phyloP scores from a whole-genome alignment of 164 flowering plant genomes.

The Magnolia officinalis region DNA sequence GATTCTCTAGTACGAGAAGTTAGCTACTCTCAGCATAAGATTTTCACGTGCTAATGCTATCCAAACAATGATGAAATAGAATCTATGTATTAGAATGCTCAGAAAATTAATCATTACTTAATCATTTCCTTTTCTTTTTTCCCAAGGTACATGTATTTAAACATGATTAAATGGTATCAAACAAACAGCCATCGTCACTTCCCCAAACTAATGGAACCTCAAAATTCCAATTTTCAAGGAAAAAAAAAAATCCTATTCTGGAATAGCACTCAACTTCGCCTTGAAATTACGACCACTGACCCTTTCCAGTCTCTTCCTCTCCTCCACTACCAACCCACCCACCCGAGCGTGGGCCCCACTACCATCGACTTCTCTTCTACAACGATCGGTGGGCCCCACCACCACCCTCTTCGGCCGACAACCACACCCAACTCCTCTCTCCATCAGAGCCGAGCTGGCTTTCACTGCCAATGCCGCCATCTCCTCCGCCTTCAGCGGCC shows the following conservation, averaged over 20 bases:
- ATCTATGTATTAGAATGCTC: too few relatives aligned
- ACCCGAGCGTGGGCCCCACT: background rate
- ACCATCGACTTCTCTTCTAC: background rate
- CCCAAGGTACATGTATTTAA: too few relatives aligned
- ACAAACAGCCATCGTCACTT: too few relatives aligned
- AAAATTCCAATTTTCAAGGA: background rate
- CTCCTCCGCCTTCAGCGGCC: constrained; percentile 53
- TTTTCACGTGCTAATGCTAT: too few relatives aligned
- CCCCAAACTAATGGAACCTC: too few relatives aligned
- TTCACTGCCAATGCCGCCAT: constrained; percentile 93
- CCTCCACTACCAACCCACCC: constrained; percentile 14
- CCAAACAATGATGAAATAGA: too few relatives aligned
- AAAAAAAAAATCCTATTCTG: constrained; percentile 14
- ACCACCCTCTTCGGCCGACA: constrained; percentile 10
- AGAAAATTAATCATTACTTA: too few relatives aligned
- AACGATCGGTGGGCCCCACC: background rate
- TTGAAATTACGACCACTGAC: constrained; percentile 16
- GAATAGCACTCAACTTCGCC: constrained; percentile 27
- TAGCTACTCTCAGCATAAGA: too few relatives aligned
- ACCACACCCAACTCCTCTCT: background rate
- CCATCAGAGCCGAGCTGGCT: constrained; percentile 53
- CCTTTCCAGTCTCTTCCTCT: background rate
- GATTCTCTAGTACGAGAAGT: too few relatives aligned
- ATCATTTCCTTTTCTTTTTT: too few relatives aligned
- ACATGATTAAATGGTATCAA: too few relatives aligned